Base-by-base conservation (phyloP, 768 basidiomycete genomes). In the Termitomyces eurrhizus region DNA sequence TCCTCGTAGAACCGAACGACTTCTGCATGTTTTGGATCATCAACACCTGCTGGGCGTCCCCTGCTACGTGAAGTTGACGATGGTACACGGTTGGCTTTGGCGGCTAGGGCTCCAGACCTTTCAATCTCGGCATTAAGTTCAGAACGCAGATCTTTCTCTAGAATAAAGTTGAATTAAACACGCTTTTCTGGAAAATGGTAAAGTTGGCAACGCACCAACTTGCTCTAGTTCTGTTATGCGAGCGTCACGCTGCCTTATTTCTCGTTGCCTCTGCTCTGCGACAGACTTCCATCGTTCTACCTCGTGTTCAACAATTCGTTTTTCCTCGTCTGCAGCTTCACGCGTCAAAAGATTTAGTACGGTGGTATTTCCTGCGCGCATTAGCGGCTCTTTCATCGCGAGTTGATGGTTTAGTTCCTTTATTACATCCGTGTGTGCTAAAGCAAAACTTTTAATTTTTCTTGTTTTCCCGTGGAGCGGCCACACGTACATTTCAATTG, bases 1-100 rank as follows among this genome's bases (percentile, higher is more conserved):
- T 95, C 92, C 71, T 95, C 92, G 69, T 96, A 96, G 62, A 95
- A 83, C 54, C 78, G 79, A 65, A 93, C 80, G 46, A 88, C 80
- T 67, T 80, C 76, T 3, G 76, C 74, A 64, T 84, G 80, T 68
- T 86, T 86, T 6, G 83, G 83, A 63, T 88, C 85, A 26, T 84
- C 79, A 49, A 71, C 58, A 24, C 76, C 74, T 60, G 75, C 74
- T 33, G 70, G 68, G 14, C 78, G 75, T 54, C 73, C 62, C 52
- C 73, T 63, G 49, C 74, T 72, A 53, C 75, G 74, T 24, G 66
- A 54, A 24, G 74, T 73, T 24, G 78, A 72, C 18, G 80, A 77
- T 5, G 71, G 70, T 48, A 77, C 76, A 21, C 78, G 79, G 35
- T 76, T 69, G 7, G 75, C 70, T 56, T 82, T 80, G 24, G 75